phyloP scores from a whole-genome alignment of 805 yeast species.

The Jamesozyma lodderae region DNA sequence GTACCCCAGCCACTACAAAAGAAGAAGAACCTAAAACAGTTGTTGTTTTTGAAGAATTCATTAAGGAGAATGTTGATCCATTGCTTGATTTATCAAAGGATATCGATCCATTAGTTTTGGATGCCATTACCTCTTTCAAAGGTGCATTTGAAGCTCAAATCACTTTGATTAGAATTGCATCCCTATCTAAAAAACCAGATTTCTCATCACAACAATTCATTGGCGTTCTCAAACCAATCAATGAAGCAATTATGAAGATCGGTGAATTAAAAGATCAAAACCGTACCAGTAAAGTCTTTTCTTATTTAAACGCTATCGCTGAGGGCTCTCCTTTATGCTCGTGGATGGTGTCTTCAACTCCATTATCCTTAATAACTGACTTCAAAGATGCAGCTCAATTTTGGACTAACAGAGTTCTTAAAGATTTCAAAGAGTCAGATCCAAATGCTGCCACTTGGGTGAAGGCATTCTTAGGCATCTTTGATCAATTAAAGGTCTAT shows the following conservation, averaged over 20 bases:
- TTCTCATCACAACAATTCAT: constrained; percentile 43
- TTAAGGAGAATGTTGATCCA: constrained; percentile 47
- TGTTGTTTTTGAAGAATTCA: constrained; percentile 44
- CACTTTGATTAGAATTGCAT: constrained; percentile 50
- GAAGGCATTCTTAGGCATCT: constrained; percentile 47
- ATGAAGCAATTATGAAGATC: constrained; percentile 48
- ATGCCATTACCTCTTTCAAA: constrained; percentile 36
- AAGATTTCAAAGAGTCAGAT: constrained; percentile 70
- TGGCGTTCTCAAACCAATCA: constrained; percentile 59
- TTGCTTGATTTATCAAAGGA: constrained; percentile 37
- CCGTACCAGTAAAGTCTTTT: constrained; percentile 53
- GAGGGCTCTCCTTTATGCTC: constrained; percentile 89
- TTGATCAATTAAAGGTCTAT: constrained; percentile 62
- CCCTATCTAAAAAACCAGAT: constrained; percentile 58
- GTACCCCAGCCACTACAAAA: too few species aligned
- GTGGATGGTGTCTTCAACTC: constrained; percentile 76
- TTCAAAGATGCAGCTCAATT: constrained; percentile 87
- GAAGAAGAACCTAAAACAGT: constrained; percentile 35
- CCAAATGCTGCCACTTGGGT: constrained; percentile 76
- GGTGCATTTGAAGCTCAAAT: constrained; percentile 52
- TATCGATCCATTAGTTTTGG: constrained; percentile 42
- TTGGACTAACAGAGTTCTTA: constrained; percentile 85
- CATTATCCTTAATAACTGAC: constrained; percentile 68
- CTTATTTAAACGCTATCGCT: constrained; percentile 72
- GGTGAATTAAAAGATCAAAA: constrained; percentile 63